Evolutionary conservation across 169 alveolate species (phyloP), one percentile per base, ranked within the genome.

Genomic region (Neospora caninum): DNA sequence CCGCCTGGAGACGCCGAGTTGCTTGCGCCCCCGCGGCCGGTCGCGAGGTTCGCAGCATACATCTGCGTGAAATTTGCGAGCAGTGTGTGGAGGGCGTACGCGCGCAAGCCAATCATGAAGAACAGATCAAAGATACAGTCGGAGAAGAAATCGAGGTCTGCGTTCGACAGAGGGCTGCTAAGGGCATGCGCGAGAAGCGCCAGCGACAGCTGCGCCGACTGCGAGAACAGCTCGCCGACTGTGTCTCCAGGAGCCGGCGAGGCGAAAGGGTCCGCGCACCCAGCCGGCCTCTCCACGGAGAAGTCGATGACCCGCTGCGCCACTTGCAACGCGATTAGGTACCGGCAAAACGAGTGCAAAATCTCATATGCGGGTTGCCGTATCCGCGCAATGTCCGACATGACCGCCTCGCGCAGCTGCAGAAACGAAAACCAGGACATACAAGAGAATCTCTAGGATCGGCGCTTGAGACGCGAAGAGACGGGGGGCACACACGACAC

Each of bases 91-190:
- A 82, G 67, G 27, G 89, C 89, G 41, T 82, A 42, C 54, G 89
- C 89, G 54, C 89, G 89, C 42, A 82, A 22, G 38, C 89, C 89
- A 25, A 82, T 38, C 89, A 82, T 82, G 67, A 82, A 82, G 38
- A 82, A 42, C 27, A 82, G 89, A 41, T 82, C 89, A 4, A 41
- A 82, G 41, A 82, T 29, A n/a, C 89, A 82, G 89, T 82, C 89
- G 16, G 89, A 82, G 42, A 82, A 31, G 41, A 82, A 82, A 27
- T 82, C 89, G 41, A 82, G 69, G 27, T 82, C 89, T 82, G 69
- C 67, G 25, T 82, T 82, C 38, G 89, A 82, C 89, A 82, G 54
- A 36, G 89, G 89, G 41, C 41, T 82, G 67, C 89, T 82, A 1
- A 82, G 67, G 10, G 89, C 89, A 42, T 82, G 67, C 20, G 70